These are phyloP conservation scores for Cladophialophora psammophila DNA, from an alignment of 2,329 filamentous ascomycete species.

Conservation along the genomic window DNA sequence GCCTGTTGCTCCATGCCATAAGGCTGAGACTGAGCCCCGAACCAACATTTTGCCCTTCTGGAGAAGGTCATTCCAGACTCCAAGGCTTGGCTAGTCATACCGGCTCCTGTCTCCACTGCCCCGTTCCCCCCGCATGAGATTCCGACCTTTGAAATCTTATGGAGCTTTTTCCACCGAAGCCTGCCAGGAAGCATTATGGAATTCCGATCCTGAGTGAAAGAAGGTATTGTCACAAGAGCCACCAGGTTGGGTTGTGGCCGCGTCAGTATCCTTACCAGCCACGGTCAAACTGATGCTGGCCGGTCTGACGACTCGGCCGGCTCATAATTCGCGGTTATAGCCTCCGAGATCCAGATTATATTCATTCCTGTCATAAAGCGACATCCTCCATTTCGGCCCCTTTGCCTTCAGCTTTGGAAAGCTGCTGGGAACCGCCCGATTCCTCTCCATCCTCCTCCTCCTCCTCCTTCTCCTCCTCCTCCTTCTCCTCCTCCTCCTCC, in stretches of 20 bases:
- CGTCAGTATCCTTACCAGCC: background rate
- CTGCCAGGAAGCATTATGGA: background rate
- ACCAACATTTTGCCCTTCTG: background rate
- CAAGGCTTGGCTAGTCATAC: too few relatives aligned
- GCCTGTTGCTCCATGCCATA: background rate
- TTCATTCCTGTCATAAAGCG: slow-evolving; percentile 32
- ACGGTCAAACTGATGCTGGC: background rate
- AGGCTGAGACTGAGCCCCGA: background rate
- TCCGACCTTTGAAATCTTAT: background rate
- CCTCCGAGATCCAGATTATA: background rate
- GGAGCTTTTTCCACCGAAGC: background rate
- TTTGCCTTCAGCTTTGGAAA: slow-evolving; percentile 41
- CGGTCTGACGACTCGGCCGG: background rate
- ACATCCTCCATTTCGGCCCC: slow-evolving; percentile 43
- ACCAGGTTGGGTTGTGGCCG: background rate
- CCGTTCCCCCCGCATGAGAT: background rate
- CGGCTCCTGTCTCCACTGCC: background rate
- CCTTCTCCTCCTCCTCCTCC: slow-evolving; percentile 20
- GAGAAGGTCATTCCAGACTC: background rate
- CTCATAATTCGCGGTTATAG: background rate
- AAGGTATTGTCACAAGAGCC: background rate
- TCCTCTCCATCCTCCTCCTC: slow-evolving; percentile 33
- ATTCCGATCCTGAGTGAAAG: background rate
- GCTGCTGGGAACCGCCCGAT: slow-evolving; percentile 25
- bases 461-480: slow-evolving; percentile 17